phyloP scores from a whole-genome alignment of 2,329 filamentous ascomycete species.

The Penicillium brasilianum region DNA sequence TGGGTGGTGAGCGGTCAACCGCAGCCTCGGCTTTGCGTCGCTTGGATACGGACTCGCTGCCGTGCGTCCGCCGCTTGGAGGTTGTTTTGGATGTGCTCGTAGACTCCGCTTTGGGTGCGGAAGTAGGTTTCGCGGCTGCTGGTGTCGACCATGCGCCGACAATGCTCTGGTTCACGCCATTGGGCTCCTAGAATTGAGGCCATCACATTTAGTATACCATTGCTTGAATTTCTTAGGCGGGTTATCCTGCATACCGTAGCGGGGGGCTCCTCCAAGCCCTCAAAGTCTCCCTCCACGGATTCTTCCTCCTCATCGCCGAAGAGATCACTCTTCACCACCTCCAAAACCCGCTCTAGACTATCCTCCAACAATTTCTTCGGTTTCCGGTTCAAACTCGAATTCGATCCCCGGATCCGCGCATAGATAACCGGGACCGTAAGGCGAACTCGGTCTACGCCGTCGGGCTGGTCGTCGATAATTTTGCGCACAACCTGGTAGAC shows the following conservation, averaged over 20 bases:
- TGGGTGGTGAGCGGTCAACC: slow-evolving; percentile 68
- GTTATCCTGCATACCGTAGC: slow-evolving; percentile 35
- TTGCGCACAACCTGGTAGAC: slow-evolving; percentile 81
- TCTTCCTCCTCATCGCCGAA: slow-evolving; percentile 59
- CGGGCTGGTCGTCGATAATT: slow-evolving; percentile 69
- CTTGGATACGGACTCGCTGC: slow-evolving; percentile 71
- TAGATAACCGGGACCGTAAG: slow-evolving; percentile 70
- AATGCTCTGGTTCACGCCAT: slow-evolving; percentile 70
- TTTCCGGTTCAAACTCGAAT: slow-evolving; percentile 81
- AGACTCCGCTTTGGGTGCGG: slow-evolving; percentile 37
- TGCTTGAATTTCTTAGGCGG: not conserved
- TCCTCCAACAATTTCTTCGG: slow-evolving; percentile 84
- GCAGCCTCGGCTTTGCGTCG: slow-evolving; percentile 62
- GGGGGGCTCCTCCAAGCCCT: slow-evolving; percentile 51
- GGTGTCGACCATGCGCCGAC: slow-evolving; percentile 61
- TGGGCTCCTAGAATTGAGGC: slow-evolving; percentile 51
- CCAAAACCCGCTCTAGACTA: slow-evolving; percentile 80
- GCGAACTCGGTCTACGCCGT: slow-evolving; percentile 50
- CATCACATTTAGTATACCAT: slow-evolving; percentile 4
- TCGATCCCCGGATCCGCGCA: slow-evolving; percentile 80
- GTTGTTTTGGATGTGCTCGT: slow-evolving; percentile 32
- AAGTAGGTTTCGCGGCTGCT: slow-evolving; percentile 32
- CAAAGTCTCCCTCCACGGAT: slow-evolving; percentile 57
- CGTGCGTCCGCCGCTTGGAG: slow-evolving; percentile 63
- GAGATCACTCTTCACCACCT: slow-evolving; percentile 70